Evolutionary conservation across 208 protist species (phyloP), one percentile per base, ranked within the genome.

Genomic region (Herpetomonas muscarum): DNA sequence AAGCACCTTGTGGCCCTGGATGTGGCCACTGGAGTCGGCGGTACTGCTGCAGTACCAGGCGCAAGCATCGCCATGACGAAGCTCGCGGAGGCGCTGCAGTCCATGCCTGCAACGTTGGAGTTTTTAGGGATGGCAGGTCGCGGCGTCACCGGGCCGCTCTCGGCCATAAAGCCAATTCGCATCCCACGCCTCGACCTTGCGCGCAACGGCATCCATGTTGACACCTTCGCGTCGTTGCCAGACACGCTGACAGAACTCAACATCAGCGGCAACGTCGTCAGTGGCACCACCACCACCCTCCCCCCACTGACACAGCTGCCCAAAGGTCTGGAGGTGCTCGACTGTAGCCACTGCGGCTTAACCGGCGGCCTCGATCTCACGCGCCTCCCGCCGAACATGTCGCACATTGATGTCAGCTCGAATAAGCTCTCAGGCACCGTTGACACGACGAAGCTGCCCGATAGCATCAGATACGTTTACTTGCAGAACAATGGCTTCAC

Each of bases 401-500:
- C 26, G 5, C 64, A 54, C 31, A 36, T 82, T 10, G 67, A 82
- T 41, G 25, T 82, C 22, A 75, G 76, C 46, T 12, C 65, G 36
- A 82, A 82, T 47, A 12, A 46, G 3, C 66, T 82, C 36, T 64
- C 9, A 34, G 76, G 76, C 1, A 17, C 12, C 12, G 47, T 82
- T 25, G 51, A 67, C 56, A 48, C 78, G 30, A 67, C 62, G 15
- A n/a, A 61, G 57, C 65, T 82, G 0, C 70, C 70, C 5, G 70
- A 77, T 19, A 51, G 57, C n/a, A 59, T 65, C 15, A 54, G 36
- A 30, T 71, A 62, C 46, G 56, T 75, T 7, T 67, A 74, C 47
- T 31, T 82, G 21, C 62, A 82, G 53, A 15, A 67, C 52, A 82
- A 82, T 48, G 39, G 59, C 30, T 82, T 82, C 64, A 53, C 60